A percentile compares a stretch with the other conserved stretches of the same genome.
Conservation (phyloP, 1,284 basidiomycete genomes). For the Apiotrichum sp. region DNA sequence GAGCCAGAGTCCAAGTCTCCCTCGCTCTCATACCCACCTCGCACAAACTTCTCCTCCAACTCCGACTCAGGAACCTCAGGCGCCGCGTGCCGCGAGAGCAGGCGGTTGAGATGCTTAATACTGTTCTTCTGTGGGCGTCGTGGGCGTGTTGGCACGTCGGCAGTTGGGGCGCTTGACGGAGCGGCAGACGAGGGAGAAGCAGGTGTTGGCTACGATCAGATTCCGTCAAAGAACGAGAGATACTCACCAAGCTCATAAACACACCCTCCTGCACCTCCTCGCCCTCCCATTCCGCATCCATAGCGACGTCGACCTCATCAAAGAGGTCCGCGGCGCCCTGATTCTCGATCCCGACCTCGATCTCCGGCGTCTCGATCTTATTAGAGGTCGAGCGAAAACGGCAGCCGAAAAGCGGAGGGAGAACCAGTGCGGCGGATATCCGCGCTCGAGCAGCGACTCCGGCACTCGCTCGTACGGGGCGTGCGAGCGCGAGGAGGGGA, state of each 20-base stretch:
- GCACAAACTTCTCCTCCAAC: conserved; percentile 44
- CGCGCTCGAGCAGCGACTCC: too few species aligned
- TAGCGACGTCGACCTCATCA: conserved; percentile 11
- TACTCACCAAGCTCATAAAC: conserved; percentile 11
- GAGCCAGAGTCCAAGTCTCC: background rate
- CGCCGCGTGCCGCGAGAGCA: conserved; percentile 24
- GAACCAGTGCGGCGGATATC: too few species aligned
- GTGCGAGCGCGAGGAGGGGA: too few species aligned
- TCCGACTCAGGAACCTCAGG: conserved; percentile 39
- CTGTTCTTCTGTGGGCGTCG: conserved; percentile 9
- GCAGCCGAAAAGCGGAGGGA: background rate
- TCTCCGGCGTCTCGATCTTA: too few species aligned
- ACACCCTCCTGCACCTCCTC: conserved; percentile 17
- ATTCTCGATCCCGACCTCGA: background rate
- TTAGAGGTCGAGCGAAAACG: too few species aligned
- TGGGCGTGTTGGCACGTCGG: background rate
- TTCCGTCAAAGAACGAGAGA: background rate
- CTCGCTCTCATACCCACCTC: conserved; percentile 27
- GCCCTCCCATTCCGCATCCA: conserved; percentile 10
- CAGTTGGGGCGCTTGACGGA: conserved; percentile 12
- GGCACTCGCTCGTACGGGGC: too few species aligned
- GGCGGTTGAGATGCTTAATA: conserved; percentile 39
- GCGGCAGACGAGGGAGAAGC: conserved; percentile 8
- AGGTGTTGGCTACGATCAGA: background rate
- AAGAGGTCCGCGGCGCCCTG: conserved; percentile 3